These are phyloP conservation scores for Neurospora sp. DNA, from an alignment of 495 filamentous ascomycete genomes.

Conservation along the genomic window DNA sequence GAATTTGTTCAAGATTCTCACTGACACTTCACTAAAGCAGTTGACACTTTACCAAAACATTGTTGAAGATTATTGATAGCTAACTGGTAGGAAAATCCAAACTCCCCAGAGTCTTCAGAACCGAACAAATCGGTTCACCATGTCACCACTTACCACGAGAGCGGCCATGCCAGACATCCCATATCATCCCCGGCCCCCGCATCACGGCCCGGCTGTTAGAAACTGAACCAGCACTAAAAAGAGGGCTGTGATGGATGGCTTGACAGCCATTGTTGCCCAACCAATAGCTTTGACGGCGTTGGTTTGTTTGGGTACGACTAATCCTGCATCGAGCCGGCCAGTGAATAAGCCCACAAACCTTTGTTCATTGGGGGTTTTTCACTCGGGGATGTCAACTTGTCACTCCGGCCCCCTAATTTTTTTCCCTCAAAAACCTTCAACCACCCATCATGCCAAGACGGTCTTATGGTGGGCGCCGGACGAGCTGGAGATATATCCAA, in stretches of 20 bases:
- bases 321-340: background rate
- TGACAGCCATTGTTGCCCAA: background rate
- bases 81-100: too few species aligned
- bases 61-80: too few species aligned
- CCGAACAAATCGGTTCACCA: background rate
- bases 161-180: background rate
- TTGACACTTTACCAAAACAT: too few species aligned
- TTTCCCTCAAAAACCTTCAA: background rate
- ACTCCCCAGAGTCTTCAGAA: background rate
- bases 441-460: background rate
- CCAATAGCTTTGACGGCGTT: background rate
- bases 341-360: too few species aligned
- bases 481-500: background rate
- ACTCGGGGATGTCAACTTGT: background rate
- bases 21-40: background rate
- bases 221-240: background rate
- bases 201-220: background rate
- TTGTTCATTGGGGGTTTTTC: background rate
- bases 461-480: too few species aligned
- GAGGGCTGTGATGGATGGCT: background rate
- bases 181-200: background rate
- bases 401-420: background rate
- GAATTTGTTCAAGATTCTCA: too few species aligned
- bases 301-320: background rate
- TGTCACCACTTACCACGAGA: background rate